These are phyloP conservation scores for Eremochloa ophiuroides DNA, from an alignment of 176 grass and related monocot genomes.

Conservation along the genomic window DNA sequence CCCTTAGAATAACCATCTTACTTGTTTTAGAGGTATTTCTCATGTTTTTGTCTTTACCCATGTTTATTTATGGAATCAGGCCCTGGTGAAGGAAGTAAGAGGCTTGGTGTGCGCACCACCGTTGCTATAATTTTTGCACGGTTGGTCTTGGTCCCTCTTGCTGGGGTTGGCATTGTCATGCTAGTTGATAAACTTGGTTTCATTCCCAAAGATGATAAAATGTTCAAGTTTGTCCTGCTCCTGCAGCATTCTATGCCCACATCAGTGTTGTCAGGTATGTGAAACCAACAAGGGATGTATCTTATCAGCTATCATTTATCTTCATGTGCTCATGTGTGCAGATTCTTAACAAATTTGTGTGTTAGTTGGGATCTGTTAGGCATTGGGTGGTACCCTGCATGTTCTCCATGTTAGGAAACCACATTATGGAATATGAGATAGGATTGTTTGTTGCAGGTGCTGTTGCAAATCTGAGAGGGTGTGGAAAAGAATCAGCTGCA, in stretches of 20 bases:
- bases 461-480: slow-evolving; percentile 86
- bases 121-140: slow-evolving; percentile 87
- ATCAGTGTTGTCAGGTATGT: slow-evolving; percentile 91
- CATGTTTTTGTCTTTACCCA: neutral
- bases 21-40: neutral
- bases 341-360: slow-evolving; percentile 10
- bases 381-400: neutral
- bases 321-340: slow-evolving; percentile 13
- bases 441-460: slow-evolving; percentile 56
- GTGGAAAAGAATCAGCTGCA: slow-evolving; percentile 93
- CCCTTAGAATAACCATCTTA: neutral
- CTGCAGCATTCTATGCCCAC: slow-evolving; percentile 98
- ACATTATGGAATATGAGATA: slow-evolving; percentile 8
- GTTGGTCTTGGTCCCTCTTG: slow-evolving; percentile 76
- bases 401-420: slow-evolving; percentile 30
- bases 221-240: slow-evolving; percentile 97
- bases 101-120: slow-evolving; percentile 77
- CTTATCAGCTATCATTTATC: neutral
- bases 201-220: slow-evolving; percentile 83
- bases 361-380: slow-evolving; percentile 23
- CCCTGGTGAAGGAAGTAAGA: slow-evolving; percentile 94
- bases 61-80: slow-evolving; percentile 48
- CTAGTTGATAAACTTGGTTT: slow-evolving; percentile 90
- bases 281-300: neutral
- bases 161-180: slow-evolving; percentile 68